These are phyloP conservation scores for Coccinonectria pachysandricola DNA, from an alignment of 2,329 filamentous ascomycete species.

Conservation along the genomic window DNA sequence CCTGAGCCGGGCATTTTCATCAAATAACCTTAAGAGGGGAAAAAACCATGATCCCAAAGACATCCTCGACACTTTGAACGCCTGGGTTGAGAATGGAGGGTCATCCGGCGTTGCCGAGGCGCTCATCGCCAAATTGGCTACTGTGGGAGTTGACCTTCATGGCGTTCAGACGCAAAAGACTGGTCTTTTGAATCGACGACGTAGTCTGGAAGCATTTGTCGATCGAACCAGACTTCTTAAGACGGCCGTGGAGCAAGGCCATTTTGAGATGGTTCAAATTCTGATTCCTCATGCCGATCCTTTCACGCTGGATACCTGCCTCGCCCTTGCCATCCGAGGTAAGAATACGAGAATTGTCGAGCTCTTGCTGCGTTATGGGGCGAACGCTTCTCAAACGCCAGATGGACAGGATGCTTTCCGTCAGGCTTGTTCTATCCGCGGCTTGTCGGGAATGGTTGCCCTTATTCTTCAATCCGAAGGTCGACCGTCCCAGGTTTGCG, in stretches of 20 bases:
- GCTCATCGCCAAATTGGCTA: conserved; percentile 38
- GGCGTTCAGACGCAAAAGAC: conserved; percentile 37
- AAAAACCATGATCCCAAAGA: conserved; percentile 44
- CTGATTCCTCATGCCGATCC: conserved; percentile 43
- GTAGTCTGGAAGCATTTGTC: conserved; percentile 36
- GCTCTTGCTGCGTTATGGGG: conserved; percentile 41
- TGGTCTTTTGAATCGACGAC: conserved; percentile 36
- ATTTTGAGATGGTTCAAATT: conserved; percentile 43
- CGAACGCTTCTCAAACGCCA: conserved; percentile 34
- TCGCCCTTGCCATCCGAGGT: conserved; percentile 38
- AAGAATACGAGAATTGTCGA: conserved; percentile 34
- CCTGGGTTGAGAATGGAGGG: conserved; percentile 38
- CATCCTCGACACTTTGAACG: conserved; percentile 40
- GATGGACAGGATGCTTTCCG: conserved; percentile 45
- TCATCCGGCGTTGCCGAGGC: conserved; percentile 46
- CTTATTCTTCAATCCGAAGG: conserved; percentile 40
- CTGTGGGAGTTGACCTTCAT: conserved; percentile 41
- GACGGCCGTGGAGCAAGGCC: conserved; percentile 38
- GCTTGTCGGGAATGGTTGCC: conserved; percentile 34
- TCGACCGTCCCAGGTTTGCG: conserved; percentile 29
- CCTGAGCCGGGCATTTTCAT: conserved; percentile 29
- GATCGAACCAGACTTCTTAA: conserved; percentile 42
- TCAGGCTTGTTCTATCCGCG: conserved; percentile 36
- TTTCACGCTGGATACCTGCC: conserved; percentile 36
- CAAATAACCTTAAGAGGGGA: conserved; percentile 31